These are phyloP conservation scores for Phalaenopsis equestris DNA, from an alignment of 106 monocot genomes.

Conservation along the genomic window DNA sequence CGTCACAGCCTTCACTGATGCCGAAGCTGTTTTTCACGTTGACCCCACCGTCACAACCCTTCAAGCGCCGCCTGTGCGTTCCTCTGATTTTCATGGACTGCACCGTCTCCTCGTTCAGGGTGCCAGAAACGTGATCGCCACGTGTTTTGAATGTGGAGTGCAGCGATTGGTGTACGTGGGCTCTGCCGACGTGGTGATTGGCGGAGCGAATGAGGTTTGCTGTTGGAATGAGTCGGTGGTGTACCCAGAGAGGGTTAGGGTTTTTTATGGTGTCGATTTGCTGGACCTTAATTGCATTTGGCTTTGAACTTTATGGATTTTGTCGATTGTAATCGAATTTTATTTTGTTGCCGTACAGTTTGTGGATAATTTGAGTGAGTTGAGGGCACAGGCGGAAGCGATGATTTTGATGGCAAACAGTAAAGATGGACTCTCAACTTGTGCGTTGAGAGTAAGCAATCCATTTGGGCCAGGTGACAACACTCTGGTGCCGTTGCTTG, in stretches of 20 bases:
- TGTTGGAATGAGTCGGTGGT: constrained; percentile 47
- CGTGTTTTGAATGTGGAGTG: constrained; percentile 45
- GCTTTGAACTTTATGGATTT: not conserved
- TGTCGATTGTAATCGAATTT: not conserved
- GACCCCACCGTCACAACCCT: constrained; percentile 17
- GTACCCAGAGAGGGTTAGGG: constrained; percentile 56
- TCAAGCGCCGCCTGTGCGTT: not conserved
- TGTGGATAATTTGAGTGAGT: constrained; percentile 38
- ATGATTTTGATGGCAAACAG: constrained; percentile 53
- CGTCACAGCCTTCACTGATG: constrained; percentile 25
- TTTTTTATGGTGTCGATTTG: not conserved
- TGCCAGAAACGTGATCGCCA: constrained; percentile 45
- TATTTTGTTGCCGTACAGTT: constrained; percentile 29
- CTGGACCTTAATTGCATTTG: not conserved
- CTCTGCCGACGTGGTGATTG: constrained; percentile 65
- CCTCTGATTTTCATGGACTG: constrained; percentile 7
- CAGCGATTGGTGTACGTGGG: constrained; percentile 62
- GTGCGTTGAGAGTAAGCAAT: constrained; percentile 60
- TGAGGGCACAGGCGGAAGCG: constrained; percentile 74
- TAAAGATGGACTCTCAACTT: constrained; percentile 53
- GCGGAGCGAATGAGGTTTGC: constrained; percentile 28
- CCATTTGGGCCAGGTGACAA: constrained; percentile 78
- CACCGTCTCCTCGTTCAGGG: constrained; percentile 28
- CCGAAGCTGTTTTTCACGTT: constrained; percentile 42
- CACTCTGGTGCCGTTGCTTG: constrained; percentile 45